Percentiles rank a stretch among this genome's conserved stretches.
Conservation (phyloP, 1,284 basidiomycete species). For the Fomitopsis pinicola region DNA sequence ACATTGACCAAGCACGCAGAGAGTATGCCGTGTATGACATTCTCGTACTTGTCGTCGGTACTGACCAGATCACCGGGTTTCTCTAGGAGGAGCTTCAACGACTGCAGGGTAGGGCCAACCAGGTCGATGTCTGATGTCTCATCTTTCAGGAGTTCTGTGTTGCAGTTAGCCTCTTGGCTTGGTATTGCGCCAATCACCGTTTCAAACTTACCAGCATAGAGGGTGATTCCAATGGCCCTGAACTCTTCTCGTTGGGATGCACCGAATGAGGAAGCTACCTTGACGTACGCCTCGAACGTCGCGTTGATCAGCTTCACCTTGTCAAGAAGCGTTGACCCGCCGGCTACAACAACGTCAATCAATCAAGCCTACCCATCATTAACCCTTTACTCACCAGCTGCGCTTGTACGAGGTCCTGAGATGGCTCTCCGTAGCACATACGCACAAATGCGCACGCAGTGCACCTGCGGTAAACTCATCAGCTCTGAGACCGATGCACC, state of each 20-base stretch:
- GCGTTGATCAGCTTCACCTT: conserved; percentile 63
- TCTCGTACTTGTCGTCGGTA: conserved; percentile 42
- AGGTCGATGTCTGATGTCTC: conserved; percentile 78
- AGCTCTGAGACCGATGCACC: conserved; percentile 43
- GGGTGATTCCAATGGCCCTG: conserved; percentile 74
- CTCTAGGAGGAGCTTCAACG: conserved; percentile 73
- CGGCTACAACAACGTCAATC: conserved; percentile 14
- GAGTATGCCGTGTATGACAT: conserved; percentile 80
- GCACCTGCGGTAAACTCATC: conserved; percentile 39
- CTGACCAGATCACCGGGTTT: conserved; percentile 27
- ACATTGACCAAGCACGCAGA: conserved; percentile 84
- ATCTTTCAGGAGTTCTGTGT: conserved; percentile 75
- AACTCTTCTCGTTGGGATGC: conserved; percentile 64
- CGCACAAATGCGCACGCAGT: conserved; percentile 79
- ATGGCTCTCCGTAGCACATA: conserved; percentile 74
- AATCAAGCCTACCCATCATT: too few relatives aligned
- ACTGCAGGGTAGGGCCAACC: conserved; percentile 73
- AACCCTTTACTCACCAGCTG: conserved; percentile 47
- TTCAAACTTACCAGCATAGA: conserved; percentile 63
- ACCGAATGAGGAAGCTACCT: conserved; percentile 60
- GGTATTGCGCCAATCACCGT: neutral
- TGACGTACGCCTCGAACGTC: conserved; percentile 64
- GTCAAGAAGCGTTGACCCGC: conserved; percentile 35
- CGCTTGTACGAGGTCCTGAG: conserved; percentile 48
- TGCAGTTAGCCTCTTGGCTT: neutral